phyloP scores from a whole-genome alignment of 1,284 basidiomycete genomes.

The Moniliophthora roreri region DNA sequence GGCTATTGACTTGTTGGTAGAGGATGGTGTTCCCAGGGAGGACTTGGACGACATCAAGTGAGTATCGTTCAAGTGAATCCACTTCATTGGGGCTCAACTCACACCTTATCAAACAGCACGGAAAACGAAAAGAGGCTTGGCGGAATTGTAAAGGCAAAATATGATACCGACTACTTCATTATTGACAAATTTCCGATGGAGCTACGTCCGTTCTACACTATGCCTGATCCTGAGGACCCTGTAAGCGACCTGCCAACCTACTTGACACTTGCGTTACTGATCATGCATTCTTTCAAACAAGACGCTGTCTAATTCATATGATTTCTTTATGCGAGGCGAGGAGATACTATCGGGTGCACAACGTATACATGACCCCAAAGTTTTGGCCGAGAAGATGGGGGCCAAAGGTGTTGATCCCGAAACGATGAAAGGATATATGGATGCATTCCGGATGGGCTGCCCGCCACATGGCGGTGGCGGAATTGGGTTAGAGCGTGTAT shows the following conservation, averaged over 20 bases:
- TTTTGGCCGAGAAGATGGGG: conserved; percentile 85
- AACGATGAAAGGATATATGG: conserved; percentile 88
- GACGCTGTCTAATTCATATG: conserved; percentile 96
- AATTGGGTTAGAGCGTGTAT: conserved; percentile 90
- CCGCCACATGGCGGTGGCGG: conserved; percentile 87
- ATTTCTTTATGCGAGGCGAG: conserved; percentile 99
- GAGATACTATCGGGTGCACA: conserved; percentile 98
- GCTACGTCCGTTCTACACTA: conserved; percentile 97
- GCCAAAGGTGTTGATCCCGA: conserved; percentile 82
- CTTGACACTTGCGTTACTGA: conserved; percentile 5
- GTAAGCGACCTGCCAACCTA: conserved; percentile 44
- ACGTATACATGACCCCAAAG: conserved; percentile 88
- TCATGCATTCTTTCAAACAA: conserved; percentile 27
- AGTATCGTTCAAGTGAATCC: conserved; percentile 23
- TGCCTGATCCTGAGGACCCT: conserved; percentile 89
- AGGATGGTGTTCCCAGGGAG: conserved; percentile 77
- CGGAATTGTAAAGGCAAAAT: conserved; percentile 86
- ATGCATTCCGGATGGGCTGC: conserved; percentile 93
- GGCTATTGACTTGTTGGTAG: conserved; percentile 84
- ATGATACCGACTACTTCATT: conserved; percentile 96
- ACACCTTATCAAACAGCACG: conserved; percentile 58
- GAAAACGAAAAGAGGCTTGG: conserved; percentile 93
- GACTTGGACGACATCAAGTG: conserved; percentile 87
- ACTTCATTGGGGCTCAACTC: not conserved
- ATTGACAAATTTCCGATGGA: conserved; percentile 96